Conservation (phyloP, 179 eudicot species). For the Drosera spatulata region DNA sequence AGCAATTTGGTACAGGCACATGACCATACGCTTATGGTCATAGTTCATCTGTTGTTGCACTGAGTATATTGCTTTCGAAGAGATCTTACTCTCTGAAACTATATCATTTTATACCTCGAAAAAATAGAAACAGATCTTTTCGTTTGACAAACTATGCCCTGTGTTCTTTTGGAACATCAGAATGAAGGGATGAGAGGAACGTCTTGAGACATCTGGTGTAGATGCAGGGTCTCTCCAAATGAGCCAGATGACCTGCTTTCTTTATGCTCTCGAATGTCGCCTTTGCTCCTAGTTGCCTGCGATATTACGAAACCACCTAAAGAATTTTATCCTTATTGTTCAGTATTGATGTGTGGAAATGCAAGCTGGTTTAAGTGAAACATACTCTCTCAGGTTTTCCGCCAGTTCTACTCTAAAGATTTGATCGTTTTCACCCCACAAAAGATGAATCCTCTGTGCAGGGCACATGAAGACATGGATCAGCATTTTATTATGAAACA, state of each 20-base stretch:
- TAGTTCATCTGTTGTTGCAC: no score
- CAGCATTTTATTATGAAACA: neutral
- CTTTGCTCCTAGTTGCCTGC: constrained; percentile 24
- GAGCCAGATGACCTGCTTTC: constrained; percentile 33
- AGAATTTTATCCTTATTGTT: no score
- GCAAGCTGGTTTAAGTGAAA: neutral
- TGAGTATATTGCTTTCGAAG: no score
- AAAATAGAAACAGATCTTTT: no score
- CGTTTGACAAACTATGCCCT: neutral
- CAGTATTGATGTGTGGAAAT: neutral
- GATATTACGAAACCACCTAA: neutral
- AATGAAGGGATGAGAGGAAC: constrained; percentile 15
- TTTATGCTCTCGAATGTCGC: constrained; percentile 11
- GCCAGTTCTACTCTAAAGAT: constrained; percentile 21
- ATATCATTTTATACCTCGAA: no score
- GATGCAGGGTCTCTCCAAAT: constrained; percentile 28
- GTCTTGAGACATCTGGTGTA: constrained; percentile 18
- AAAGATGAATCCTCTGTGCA: constrained; percentile 21
- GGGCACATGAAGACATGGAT: neutral
- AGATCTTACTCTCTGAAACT: no score
- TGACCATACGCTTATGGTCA: no score
- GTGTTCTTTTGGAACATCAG: constrained; percentile 6
- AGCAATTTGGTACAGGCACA: no score
- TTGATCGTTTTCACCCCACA: constrained; percentile 29
- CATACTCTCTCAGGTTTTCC: constrained; percentile 19